Evolutionary conservation across 768 basidiomycete species (phyloP).

Genomic region (Lactarius sanguifluus): DNA sequence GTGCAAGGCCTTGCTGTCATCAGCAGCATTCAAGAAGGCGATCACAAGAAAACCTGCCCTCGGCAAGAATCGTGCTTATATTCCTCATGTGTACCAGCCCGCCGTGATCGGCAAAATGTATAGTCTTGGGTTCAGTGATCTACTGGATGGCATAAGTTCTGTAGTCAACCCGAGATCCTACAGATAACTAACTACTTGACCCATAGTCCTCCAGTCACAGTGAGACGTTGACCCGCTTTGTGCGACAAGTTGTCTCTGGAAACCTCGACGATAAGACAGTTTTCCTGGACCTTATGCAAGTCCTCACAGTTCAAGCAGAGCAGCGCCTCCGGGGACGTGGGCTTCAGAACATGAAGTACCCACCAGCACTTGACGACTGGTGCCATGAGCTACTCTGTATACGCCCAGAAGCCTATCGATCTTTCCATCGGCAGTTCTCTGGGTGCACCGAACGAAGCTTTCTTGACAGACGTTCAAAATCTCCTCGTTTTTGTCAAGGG

Average conservation of each 20-base stretch:
- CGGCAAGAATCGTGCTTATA: background rate
- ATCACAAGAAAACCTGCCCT: background rate
- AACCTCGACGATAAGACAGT: constrained; percentile 33
- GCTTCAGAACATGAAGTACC: constrained; percentile 39
- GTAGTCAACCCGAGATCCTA: too few species aligned
- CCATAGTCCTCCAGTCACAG: background rate
- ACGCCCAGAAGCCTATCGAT: constrained; percentile 35
- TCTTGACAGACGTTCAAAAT: constrained; percentile 25
- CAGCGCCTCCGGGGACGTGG: constrained; percentile 35
- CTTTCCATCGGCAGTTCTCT: constrained; percentile 31
- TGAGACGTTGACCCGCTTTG: constrained; percentile 18
- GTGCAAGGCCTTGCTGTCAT: background rate
- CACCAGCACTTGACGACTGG: constrained; percentile 37
- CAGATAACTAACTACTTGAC: too few species aligned
- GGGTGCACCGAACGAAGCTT: constrained; percentile 28
- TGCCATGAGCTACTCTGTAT: constrained; percentile 33
- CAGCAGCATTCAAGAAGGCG: background rate
- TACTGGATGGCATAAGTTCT: background rate
- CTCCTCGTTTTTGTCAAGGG: constrained; percentile 31
- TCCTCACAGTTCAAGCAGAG: constrained; percentile 34
- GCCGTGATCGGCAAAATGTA: background rate
- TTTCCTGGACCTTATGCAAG: constrained; percentile 37
- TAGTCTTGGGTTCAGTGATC: background rate
- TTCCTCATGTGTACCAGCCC: background rate
- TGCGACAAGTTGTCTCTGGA: constrained; percentile 31